These are phyloP conservation scores for Pythium myriotylum DNA, from an alignment of 352 stramenopile species.

Conservation along the genomic window DNA sequence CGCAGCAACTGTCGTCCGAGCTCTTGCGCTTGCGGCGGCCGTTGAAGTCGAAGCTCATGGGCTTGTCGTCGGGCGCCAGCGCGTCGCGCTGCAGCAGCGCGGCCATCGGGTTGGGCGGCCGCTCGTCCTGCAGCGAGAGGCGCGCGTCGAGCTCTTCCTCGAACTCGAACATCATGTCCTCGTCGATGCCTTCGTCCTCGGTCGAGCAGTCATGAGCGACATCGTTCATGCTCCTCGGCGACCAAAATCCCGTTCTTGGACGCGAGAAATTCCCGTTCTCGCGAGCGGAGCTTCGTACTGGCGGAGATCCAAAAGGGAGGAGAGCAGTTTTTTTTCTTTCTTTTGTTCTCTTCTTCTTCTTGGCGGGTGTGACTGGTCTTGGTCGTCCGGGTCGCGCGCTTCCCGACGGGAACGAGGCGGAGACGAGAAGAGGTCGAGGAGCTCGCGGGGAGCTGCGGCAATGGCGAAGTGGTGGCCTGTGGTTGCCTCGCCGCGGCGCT, in stretches of 20 bases:
- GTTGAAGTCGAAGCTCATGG: slow-evolving; percentile 35
- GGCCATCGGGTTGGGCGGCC: slow-evolving; percentile 49
- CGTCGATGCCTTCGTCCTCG: slow-evolving; percentile 45
- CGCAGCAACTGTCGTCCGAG: slow-evolving; percentile 35
- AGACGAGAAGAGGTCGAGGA: too few relatives aligned
- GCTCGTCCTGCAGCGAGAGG: slow-evolving; percentile 23
- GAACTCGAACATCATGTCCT: slow-evolving; percentile 80
- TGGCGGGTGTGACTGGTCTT: too few relatives aligned
- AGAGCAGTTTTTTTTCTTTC: not conserved
- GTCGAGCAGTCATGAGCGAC: slow-evolving; percentile 23
- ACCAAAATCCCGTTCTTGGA: too few relatives aligned
- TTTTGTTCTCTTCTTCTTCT: too few relatives aligned
- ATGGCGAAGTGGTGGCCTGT: slow-evolving; percentile 15
- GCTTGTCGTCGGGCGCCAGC: slow-evolving; percentile 20
- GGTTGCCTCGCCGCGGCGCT: too few relatives aligned
- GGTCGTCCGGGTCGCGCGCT: too few relatives aligned
- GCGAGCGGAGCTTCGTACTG: not conserved
- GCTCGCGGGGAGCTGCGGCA: too few relatives aligned
- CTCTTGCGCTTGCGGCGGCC: slow-evolving; percentile 62
- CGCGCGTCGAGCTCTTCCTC: slow-evolving; percentile 37
- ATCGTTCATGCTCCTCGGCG: slow-evolving; percentile 30
- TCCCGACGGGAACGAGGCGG: too few relatives aligned
- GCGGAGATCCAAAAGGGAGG: not conserved
- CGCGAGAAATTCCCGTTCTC: slow-evolving; percentile 12
- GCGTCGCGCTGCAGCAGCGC: slow-evolving; percentile 35